A percentile compares a stretch with the other conserved stretches of the same genome.
These are phyloP conservation scores for Saccharomycopsis fermentans DNA, from an alignment of 805 yeast genomes.

Conservation along the genomic window DNA sequence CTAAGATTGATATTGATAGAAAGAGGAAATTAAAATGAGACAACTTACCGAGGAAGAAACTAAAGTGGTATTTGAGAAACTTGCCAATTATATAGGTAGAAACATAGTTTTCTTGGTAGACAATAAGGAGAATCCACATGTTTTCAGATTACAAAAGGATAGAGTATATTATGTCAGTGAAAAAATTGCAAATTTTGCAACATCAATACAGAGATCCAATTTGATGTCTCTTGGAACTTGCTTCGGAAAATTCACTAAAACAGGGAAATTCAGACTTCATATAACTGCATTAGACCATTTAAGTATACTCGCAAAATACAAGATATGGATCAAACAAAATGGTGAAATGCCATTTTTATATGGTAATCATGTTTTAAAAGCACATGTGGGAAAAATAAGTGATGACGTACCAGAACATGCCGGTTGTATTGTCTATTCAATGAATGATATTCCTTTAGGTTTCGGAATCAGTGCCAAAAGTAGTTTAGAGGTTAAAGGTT, in stretches of 20 bases:
- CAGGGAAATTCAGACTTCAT: conserved; percentile 92
- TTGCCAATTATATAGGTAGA: conserved; percentile 95
- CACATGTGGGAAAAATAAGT: conserved; percentile 92
- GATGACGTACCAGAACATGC: conserved; percentile 98
- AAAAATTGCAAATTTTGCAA: conserved; percentile 73
- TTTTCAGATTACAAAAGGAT: conserved; percentile 91
- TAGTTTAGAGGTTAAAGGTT: conserved; percentile 73
- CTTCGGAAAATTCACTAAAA: conserved; percentile 93
- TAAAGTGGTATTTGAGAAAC: conserved; percentile 87
- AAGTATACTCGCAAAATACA: conserved; percentile 82
- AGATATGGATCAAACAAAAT: conserved; percentile 91
- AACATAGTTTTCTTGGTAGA: conserved; percentile 83
- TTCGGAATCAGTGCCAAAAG: conserved; percentile 93
- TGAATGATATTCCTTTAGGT: conserved; percentile 89
- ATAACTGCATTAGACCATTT: conserved; percentile 80
- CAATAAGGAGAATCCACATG: conserved; percentile 76
- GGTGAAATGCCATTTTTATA: conserved; percentile 98
- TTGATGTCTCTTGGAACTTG: conserved; percentile 91
- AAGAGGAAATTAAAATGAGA: conserved; percentile 49
- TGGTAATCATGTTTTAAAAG: conserved; percentile 93
- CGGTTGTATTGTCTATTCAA: conserved; percentile 83
- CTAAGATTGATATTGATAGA: background rate
- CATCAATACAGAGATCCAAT: conserved; percentile 79
- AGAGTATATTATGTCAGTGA: conserved; percentile 90
- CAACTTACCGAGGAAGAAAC: conserved; percentile 95